These are phyloP conservation scores for Collybia sordida DNA, from an alignment of 768 basidiomycete species.

Conservation along the genomic window DNA sequence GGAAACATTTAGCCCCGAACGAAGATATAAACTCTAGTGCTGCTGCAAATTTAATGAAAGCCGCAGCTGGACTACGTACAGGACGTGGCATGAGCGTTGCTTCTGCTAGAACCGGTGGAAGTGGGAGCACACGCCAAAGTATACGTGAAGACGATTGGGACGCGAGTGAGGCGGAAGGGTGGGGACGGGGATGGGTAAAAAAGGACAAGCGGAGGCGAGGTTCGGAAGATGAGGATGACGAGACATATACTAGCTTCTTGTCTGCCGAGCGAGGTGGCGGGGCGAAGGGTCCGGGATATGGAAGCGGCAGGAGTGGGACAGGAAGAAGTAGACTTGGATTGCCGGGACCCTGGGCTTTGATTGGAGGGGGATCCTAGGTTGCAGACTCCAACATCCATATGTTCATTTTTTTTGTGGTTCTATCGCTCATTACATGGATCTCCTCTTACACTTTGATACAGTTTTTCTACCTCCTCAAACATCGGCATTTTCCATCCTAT, in stretches of 20 bases:
- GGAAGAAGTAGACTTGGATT: slow-evolving; percentile 20
- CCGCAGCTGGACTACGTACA: slow-evolving; percentile 5
- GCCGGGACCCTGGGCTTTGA: slow-evolving; percentile 13
- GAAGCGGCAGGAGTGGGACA: slow-evolving; percentile 21
- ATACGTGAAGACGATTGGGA: slow-evolving; percentile 22
- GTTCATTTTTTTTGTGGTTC: neutral
- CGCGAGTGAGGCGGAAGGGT: slow-evolving; percentile 24
- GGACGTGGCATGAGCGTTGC: slow-evolving; percentile 14
- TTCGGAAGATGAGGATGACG: slow-evolving; percentile 26
- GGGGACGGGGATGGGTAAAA: slow-evolving; percentile 24
- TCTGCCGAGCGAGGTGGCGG: slow-evolving; percentile 6
- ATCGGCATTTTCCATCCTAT: too few relatives aligned
- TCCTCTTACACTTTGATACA: neutral
- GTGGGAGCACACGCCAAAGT: slow-evolving; percentile 11
- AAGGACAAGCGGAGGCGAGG: slow-evolving; percentile 14
- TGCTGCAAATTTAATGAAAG: slow-evolving; percentile 11
- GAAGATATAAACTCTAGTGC: slow-evolving; percentile 11
- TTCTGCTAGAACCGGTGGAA: slow-evolving; percentile 1
- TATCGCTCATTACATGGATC: neutral
- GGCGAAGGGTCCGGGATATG: slow-evolving; percentile 10
- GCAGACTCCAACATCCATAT: neutral
- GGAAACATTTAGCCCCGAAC: slow-evolving; percentile 48
- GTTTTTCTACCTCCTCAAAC: too few relatives aligned
- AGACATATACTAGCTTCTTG: slow-evolving; percentile 21
- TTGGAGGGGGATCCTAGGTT: slow-evolving; percentile 10